Evolutionary conservation across 805 yeast species (phyloP).

Genomic region (Pichia eremophila): DNA sequence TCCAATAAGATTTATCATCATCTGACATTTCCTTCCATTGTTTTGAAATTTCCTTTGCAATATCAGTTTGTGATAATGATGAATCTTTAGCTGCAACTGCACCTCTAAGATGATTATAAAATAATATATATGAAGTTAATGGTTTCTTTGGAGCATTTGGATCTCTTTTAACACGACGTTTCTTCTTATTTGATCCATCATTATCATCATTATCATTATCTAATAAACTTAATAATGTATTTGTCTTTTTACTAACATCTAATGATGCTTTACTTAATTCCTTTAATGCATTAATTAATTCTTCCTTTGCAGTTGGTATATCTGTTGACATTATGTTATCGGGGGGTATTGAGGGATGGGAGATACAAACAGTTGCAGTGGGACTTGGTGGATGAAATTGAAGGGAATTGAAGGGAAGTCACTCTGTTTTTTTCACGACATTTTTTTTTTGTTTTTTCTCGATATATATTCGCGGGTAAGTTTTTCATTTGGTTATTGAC

Average conservation of each 20-base stretch:
- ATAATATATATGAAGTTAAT: slow-evolving; percentile 74
- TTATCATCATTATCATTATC: slow-evolving; percentile 6
- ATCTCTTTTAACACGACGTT: slow-evolving; percentile 34
- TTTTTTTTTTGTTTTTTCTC: too few species aligned
- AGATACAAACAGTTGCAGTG: too few species aligned
- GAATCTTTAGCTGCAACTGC: slow-evolving; percentile 63
- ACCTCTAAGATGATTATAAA: slow-evolving; percentile 65
- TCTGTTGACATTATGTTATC: too few species aligned
- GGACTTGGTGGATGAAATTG: too few species aligned
- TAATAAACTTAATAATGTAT: not conserved
- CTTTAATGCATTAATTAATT: not conserved
- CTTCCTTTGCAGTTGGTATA: not conserved
- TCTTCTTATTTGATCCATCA: slow-evolving; percentile 40
- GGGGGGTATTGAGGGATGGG: too few species aligned
- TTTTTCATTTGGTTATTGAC: too few species aligned
- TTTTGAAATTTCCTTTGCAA: slow-evolving; percentile 69
- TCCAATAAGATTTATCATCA: slow-evolving; percentile 66
- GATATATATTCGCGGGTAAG: too few species aligned
- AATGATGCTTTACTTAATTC: not conserved
- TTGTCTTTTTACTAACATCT: not conserved
- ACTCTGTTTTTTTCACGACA: too few species aligned
- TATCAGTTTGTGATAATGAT: slow-evolving; percentile 62
- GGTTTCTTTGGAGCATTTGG: slow-evolving; percentile 97
- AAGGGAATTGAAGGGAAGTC: too few species aligned
- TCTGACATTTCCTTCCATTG: slow-evolving; percentile 69